phyloP scores from a whole-genome alignment of 2,329 filamentous ascomycete species.

The Tolypocladium sp. region DNA sequence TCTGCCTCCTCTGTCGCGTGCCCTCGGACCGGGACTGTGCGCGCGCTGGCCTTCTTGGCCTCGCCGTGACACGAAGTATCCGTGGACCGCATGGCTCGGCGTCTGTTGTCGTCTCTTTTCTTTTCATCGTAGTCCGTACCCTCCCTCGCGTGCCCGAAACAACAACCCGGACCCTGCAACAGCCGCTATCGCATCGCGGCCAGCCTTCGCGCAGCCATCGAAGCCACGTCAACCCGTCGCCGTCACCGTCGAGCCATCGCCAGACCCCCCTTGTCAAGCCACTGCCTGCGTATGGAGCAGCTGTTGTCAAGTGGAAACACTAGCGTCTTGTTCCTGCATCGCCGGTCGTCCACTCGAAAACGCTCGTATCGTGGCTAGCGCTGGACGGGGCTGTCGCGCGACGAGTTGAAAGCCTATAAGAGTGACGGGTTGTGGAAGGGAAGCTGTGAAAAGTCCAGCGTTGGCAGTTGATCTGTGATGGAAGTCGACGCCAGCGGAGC shows the following conservation, averaged over 20 bases:
- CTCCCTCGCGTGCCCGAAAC: background rate
- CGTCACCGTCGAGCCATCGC: too few relatives aligned
- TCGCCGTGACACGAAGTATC: too few relatives aligned
- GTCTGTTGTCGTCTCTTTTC: background rate
- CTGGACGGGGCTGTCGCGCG: background rate
- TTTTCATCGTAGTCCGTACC: background rate
- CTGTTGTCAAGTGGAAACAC: constrained; percentile 20
- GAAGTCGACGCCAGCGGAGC: background rate
- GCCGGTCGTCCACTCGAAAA: background rate
- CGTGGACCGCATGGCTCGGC: background rate
- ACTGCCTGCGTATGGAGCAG: background rate
- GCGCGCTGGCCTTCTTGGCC: background rate
- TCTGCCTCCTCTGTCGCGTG: background rate
- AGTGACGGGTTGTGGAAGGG: background rate
- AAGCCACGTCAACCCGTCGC: background rate
- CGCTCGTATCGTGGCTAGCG: background rate
- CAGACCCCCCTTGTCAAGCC: background rate
- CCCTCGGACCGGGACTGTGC: background rate
- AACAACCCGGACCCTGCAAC: background rate
- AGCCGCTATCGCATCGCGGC: background rate
- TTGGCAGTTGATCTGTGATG: background rate
- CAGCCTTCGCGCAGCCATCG: background rate
- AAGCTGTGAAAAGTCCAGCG: background rate
- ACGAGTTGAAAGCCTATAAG: background rate
- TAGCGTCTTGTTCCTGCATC: constrained; percentile 22